Evolutionary conservation across 139 green algal species (phyloP), one percentile per base, ranked within the genome.

Genomic region (Chlorella sp.): DNA sequence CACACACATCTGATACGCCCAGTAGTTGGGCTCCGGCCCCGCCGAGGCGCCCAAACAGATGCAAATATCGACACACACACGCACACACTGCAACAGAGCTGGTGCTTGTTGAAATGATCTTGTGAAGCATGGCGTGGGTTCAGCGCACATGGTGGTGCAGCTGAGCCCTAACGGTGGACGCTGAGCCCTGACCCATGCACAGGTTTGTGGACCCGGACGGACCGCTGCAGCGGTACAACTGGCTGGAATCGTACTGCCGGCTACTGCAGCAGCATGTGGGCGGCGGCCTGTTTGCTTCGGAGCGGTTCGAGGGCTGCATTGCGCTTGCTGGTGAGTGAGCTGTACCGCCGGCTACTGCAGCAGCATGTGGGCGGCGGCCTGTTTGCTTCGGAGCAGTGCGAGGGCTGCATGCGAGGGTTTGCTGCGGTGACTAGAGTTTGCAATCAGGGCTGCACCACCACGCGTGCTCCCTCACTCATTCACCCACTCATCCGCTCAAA

Each of bases 151-250:
- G n/a, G n/a, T n/a, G n/a, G n/a, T 59, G 49, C 14, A 14, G 20
- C 49, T 59, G 14, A 59, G 49, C 49, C 49, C 49, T 20, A 26
- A 14, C 49, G 14, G 14, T 20, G 20, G 14, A 59, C 14, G 14
- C 20, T 59, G 49, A 26, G 49, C 14, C 14, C 14, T 26, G 14
- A 59, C 49, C 49, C 14, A 59, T 64, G 23, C 62, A 67, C 72
- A 77, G 72, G 64, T 80, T 77, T 49, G 83, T 88, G 31, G 77
- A 80, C 27, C 69, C 79, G 22, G 49, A 49, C 2, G 35, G 31
- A n/a, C 76, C 81, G 35, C 72, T 88, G 31, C 26, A 42, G 63
- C 77, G 64, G 3, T 88, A 88, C 63, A 72, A 80, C 62, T 81
- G 79, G 74, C 69, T 88, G 64, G 79, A 85, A 35, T 75, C 74